Evolutionary conservation across 2,329 filamentous ascomycete species (phyloP).

Genomic region (Pseudocercospora fuligena): DNA sequence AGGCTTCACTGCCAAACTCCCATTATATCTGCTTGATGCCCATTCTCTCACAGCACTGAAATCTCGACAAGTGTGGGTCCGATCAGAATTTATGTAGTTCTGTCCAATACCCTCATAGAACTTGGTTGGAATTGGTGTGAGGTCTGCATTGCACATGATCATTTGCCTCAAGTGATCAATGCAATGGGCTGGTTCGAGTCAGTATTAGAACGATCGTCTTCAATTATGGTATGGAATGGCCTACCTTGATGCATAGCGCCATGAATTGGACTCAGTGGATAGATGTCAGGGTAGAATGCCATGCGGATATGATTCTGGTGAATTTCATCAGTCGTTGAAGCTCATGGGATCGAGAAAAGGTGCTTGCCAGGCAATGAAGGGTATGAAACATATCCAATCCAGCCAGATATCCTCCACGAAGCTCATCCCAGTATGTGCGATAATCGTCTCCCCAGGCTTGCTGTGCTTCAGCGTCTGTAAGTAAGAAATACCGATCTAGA

Average conservation of each 20-base stretch:
- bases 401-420: constrained; percentile 24
- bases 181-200: constrained; percentile 7
- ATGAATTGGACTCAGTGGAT: not conserved
- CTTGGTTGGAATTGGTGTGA: constrained; percentile 4
- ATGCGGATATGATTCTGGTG: not conserved
- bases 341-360: not conserved
- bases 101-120: not conserved
- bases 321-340: not conserved
- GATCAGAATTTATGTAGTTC: not conserved
- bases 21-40: not conserved
- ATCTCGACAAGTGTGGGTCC: not conserved
- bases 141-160: constrained; percentile 17
- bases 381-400: constrained; percentile 31
- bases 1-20: not conserved
- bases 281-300: not conserved
- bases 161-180: constrained; percentile 18
- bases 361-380: constrained; percentile 20
- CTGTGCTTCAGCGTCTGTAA: constrained; percentile 28
- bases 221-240: not conserved
- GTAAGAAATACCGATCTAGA: constrained; percentile 29
- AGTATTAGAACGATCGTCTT: not conserved
- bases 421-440: constrained; percentile 6
- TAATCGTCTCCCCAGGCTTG: constrained; percentile 23
- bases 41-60: not conserved
- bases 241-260: not conserved